A percentile compares a stretch with the other conserved stretches of the same genome.
Conservation (phyloP, 2,329 filamentous ascomycete genomes). For the Catunica adiposa region DNA sequence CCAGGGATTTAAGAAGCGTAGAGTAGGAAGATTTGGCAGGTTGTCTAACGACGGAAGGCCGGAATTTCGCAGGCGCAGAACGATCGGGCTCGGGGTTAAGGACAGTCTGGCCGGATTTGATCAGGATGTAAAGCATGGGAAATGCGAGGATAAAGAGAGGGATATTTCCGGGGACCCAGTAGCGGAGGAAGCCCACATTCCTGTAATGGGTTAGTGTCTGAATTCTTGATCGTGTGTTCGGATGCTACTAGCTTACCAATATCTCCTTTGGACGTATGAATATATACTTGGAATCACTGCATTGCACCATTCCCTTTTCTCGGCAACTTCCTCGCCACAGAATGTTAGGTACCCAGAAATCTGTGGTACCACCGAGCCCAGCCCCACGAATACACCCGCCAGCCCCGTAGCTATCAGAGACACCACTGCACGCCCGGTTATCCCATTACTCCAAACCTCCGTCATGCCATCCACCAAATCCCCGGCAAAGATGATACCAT, state of each 20-base stretch:
- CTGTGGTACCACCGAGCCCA: constrained; percentile 59
- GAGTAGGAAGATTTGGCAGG: constrained; percentile 11
- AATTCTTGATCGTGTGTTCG: neutral
- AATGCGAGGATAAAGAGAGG: constrained; percentile 74
- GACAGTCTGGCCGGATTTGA: constrained; percentile 2
- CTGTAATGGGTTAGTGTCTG: constrained; percentile 28
- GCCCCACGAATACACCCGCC: constrained; percentile 50
- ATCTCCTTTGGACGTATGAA: constrained; percentile 70
- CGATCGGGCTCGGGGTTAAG: neutral
- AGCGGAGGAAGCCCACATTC: constrained; percentile 73
- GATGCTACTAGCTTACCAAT: constrained; percentile 50
- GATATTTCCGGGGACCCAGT: constrained; percentile 77
- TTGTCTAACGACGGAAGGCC: neutral
- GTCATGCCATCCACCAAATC: constrained; percentile 31
- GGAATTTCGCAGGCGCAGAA: neutral
- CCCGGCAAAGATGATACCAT: constrained; percentile 52
- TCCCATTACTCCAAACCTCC: constrained; percentile 16
- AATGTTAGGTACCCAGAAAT: constrained; percentile 55
- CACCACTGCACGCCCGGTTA: neutral
- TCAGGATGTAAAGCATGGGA: constrained; percentile 56
- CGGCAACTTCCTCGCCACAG: constrained; percentile 29
- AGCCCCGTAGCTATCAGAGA: constrained; percentile 38
- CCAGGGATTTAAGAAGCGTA: constrained; percentile 38
- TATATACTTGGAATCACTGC: constrained; percentile 71
- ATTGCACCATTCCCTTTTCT: constrained; percentile 55